phyloP scores from a whole-genome alignment of 2,329 filamentous ascomycete genomes.

The Sarocladium brachiariae region DNA sequence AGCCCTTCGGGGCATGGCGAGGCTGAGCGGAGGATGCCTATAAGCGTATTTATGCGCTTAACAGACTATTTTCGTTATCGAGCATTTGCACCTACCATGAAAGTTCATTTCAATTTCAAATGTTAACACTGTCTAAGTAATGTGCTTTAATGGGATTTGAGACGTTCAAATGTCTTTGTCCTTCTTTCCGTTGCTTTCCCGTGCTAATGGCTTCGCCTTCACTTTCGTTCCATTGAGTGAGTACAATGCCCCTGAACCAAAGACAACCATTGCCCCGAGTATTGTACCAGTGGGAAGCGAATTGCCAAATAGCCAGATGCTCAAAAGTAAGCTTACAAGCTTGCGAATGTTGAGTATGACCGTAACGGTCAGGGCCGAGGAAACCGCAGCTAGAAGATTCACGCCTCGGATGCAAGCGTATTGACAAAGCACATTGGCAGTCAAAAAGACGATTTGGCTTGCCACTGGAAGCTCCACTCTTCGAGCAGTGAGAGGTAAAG shows the following conservation, averaged over 20 bases:
- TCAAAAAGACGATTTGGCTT: conserved; percentile 63
- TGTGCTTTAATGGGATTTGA: no score
- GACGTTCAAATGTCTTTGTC: neutral
- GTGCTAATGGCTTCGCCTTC: conserved; percentile 1
- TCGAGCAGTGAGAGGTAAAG: conserved; percentile 11
- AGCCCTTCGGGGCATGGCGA: conserved; percentile 6
- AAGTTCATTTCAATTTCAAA: no score
- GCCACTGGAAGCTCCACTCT: conserved; percentile 36
- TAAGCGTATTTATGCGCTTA: conserved; percentile 18
- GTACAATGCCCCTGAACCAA: conserved; percentile 85
- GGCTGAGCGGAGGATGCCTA: conserved; percentile 20
- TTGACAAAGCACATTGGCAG: conserved; percentile 79
- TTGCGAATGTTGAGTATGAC: conserved; percentile 96
- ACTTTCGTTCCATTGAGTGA: conserved; percentile 56
- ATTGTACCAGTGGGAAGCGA: conserved; percentile 68
- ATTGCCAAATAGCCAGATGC: conserved; percentile 93
- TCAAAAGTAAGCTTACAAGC: conserved; percentile 81
- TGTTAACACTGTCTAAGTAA: no score
- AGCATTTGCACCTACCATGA: no score
- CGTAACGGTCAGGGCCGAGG: conserved; percentile 88
- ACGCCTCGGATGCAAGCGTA: conserved; percentile 94
- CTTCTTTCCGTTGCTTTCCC: conserved; percentile 1
- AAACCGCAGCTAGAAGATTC: conserved; percentile 82
- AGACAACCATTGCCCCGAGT: conserved; percentile 77
- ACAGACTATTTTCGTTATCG: neutral